Evolutionary conservation across 129 eudicot genomes (phyloP).

Genomic region (Dittrichia graveolens): DNA sequence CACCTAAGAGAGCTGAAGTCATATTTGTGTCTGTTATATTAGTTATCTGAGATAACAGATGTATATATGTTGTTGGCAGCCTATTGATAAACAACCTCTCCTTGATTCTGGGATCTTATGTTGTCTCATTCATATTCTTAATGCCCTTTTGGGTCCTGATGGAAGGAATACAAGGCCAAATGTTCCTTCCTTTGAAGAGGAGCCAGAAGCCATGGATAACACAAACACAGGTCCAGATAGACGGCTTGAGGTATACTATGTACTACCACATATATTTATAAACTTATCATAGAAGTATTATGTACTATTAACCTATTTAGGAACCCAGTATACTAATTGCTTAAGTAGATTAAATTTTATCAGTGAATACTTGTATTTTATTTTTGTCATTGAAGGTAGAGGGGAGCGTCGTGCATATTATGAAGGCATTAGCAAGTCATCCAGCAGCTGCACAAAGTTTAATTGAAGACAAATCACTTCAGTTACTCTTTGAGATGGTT

Average conservation of each 20-base stretch:
- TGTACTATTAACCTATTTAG: not conserved
- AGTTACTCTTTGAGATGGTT: slow-evolving; percentile 89
- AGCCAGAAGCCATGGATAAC: slow-evolving; percentile 27
- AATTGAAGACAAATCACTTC: slow-evolving; percentile 91
- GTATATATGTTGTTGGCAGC: slow-evolving; percentile 51
- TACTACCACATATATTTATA: not conserved
- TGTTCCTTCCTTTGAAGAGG: slow-evolving; percentile 36
- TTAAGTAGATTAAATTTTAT: no score
- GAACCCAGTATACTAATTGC: no score
- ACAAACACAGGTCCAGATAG: slow-evolving; percentile 48
- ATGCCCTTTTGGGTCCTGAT: slow-evolving; percentile 70
- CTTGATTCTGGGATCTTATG: slow-evolving; percentile 95
- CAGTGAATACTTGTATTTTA: not conserved
- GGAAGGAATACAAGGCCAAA: slow-evolving; percentile 44
- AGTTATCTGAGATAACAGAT: not conserved
- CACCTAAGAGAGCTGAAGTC: not conserved
- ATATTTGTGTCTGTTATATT: not conserved
- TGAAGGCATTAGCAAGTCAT: slow-evolving; percentile 95
- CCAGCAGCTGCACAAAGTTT: slow-evolving; percentile 93
- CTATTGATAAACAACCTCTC: slow-evolving; percentile 90
- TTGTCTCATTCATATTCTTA: slow-evolving; percentile 81
- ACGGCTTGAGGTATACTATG: slow-evolving; percentile 72
- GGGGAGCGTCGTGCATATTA: slow-evolving; percentile 92
- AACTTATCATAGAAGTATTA: not conserved
- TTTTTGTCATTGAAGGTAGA: slow-evolving; percentile 60